Conservation (phyloP, 192 early-diverging fungal genomes). For the Dissophora ornata region DNA sequence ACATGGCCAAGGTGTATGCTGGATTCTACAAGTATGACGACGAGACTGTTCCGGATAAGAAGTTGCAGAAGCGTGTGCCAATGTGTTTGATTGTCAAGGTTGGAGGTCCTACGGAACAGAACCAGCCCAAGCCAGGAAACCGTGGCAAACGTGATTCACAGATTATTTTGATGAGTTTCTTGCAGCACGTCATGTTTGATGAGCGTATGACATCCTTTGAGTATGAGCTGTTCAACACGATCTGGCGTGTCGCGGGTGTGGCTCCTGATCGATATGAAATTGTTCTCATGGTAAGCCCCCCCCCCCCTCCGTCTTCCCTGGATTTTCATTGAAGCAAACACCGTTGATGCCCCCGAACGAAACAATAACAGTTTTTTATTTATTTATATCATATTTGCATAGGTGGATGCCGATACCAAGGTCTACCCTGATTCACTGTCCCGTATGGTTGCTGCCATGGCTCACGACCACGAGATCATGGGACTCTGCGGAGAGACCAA, state of each 20-base stretch:
- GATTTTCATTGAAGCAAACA: no score
- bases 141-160: conserved; percentile 96
- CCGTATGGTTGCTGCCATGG: conserved; percentile 84
- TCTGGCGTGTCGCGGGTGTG: conserved; percentile 80
- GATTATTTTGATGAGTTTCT: conserved; percentile 91
- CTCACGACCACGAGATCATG: conserved; percentile 86
- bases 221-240: conserved; percentile 87
- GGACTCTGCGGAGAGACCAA: conserved; percentile 97
- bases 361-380: no score
- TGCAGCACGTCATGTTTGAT: conserved; percentile 80
- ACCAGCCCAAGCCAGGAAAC: conserved; percentile 78
- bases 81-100: conserved; percentile 78
- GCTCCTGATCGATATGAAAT: conserved; percentile 84
- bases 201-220: conserved; percentile 93
- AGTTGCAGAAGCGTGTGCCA: conserved; percentile 68
- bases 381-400: conserved; percentile 54
- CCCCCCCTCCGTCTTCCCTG: no score
- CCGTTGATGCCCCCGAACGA: no score
- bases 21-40: conserved; percentile 73
- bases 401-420: conserved; percentile 89
- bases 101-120: conserved; percentile 71
- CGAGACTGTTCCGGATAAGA: conserved; percentile 59
- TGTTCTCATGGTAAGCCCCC: conserved; percentile 66
- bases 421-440: conserved; percentile 80
- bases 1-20: conserved; percentile 81